Evolutionary conservation across 2,329 filamentous ascomycete species (phyloP), one percentile per base, ranked within the genome.

Genomic region (Stemphylium beticola): DNA sequence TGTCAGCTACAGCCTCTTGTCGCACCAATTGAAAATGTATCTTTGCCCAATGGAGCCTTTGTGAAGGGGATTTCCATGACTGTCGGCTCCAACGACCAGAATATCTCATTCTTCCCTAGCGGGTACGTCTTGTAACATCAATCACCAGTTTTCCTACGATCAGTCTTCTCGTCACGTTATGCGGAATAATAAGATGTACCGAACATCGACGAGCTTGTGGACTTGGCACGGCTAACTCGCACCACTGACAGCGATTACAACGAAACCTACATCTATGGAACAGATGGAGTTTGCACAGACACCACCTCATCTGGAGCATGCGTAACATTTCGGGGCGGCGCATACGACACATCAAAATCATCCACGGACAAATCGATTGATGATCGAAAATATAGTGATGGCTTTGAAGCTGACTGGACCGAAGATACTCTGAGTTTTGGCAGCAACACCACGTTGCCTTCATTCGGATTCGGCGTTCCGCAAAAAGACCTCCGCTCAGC

Each of bases 221-320:
- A 40, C 33, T 32, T 10, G 44, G 15, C 33, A 42, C 49, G 10
- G 22, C 57, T 48, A 31, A 60, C 48, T 41, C 34, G n/a, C n/a
- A 49, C 37, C 32, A 9, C 40, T 41, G 37, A 15, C 43, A 63
- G 56, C 20, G 49, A 57, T 22, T 47, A 59, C 54, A 64, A 61
- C 50, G 55, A 64, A 33, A 61, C 53, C 39, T 61, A 59, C 49
- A 54, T 64, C 32, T 64, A 61, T 45, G 53, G 58, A 44, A 51
- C 38, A 20, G 37, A 54, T 26, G 58, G 52, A 15, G 41, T 33
- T 14, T 61, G 58, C 22, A 36, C 46, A 33, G 39, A 53, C 4
- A 17, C 1, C 6, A 52, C 48, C 31, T 53, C 55, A 47, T 48
- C 55, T n/a, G 11, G 5, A 39, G 55, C 53, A 50, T 63, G 58